phyloP scores from a whole-genome alignment of 2,329 filamentous ascomycete species.

The Endothia cerciana region DNA sequence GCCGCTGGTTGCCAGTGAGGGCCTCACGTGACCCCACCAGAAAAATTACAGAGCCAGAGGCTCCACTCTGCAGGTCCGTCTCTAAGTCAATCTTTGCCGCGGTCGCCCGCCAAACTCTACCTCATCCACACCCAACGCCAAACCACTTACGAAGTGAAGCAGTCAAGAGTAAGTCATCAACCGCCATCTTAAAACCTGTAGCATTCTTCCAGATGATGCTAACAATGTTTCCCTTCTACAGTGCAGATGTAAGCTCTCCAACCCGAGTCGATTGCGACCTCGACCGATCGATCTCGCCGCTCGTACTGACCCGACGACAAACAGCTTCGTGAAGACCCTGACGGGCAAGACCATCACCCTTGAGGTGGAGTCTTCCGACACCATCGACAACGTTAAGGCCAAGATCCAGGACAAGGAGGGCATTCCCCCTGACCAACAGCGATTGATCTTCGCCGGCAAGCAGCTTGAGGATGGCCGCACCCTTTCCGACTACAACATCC shows the following conservation, averaged over 20 bases:
- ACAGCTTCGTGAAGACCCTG: slow-evolving; percentile 99
- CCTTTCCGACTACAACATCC: slow-evolving; percentile 98
- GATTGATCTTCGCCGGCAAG: slow-evolving; percentile 98
- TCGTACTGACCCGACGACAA: slow-evolving; percentile 32
- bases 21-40: slow-evolving; percentile 16
- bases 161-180: slow-evolving; percentile 61
- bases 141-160: slow-evolving; percentile 51
- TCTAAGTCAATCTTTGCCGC: slow-evolving; percentile 17
- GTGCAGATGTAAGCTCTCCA: slow-evolving; percentile 82
- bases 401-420: slow-evolving; percentile 99
- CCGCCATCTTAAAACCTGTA: slow-evolving; percentile 9
- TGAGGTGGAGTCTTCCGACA: slow-evolving; percentile 98
- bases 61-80: slow-evolving; percentile 4
- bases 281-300: slow-evolving; percentile 28
- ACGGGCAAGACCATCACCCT: slow-evolving; percentile 99
- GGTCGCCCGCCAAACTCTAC: slow-evolving; percentile 23
- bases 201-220: slow-evolving; percentile 28
- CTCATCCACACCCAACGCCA: slow-evolving; percentile 28
- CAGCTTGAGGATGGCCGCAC: slow-evolving; percentile 98
- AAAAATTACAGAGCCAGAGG: slow-evolving; percentile 14
- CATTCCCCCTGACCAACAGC: slow-evolving; percentile 97
- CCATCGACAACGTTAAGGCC: slow-evolving; percentile 99
- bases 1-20: slow-evolving; percentile 3
- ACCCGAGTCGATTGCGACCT: slow-evolving; percentile 30
- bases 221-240: slow-evolving; percentile 45